A percentile compares a stretch with the other conserved stretches of the same genome.
Conservation (phyloP, 176 grass and related monocot genomes). For the Chloris gayana region DNA sequence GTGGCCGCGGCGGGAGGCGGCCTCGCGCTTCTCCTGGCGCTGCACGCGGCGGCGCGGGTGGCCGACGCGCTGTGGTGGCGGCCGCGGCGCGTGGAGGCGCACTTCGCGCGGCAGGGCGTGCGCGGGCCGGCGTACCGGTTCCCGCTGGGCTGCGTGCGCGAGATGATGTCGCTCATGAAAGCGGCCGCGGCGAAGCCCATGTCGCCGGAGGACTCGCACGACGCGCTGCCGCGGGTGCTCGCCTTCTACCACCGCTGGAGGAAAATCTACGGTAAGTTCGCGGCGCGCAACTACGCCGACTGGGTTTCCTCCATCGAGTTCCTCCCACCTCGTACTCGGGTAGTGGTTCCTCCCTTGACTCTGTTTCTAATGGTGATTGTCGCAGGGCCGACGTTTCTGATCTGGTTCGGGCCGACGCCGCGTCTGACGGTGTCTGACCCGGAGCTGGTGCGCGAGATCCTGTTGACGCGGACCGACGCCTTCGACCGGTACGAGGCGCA, state of each 20-base stretch:
- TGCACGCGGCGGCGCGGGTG: slow-evolving; percentile 50
- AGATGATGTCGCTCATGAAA: slow-evolving; percentile 86
- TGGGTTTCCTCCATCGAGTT: no score
- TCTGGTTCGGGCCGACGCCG: slow-evolving; percentile 89
- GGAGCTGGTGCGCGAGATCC: slow-evolving; percentile 71
- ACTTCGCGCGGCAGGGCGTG: slow-evolving; percentile 74
- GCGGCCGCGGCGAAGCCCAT: slow-evolving; percentile 66
- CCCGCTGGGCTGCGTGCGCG: slow-evolving; percentile 66
- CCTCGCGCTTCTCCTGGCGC: neutral
- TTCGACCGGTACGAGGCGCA: slow-evolving; percentile 89
- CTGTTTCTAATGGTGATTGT: slow-evolving; percentile 2
- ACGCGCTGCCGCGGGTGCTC: slow-evolving; percentile 79
- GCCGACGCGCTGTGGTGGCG: slow-evolving; percentile 76
- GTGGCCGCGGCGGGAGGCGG: slow-evolving; percentile 26
- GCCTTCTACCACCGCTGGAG: slow-evolving; percentile 90
- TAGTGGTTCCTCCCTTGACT: neutral
- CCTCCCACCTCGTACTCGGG: neutral
- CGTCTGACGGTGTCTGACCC: slow-evolving; percentile 73
- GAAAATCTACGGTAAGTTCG: slow-evolving; percentile 71
- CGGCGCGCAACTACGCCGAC: no score
- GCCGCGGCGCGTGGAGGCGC: slow-evolving; percentile 67
- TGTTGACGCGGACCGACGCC: slow-evolving; percentile 52
- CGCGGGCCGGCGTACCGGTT: slow-evolving; percentile 74
- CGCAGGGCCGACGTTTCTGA: slow-evolving; percentile 69
- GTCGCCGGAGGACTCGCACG: slow-evolving; percentile 59